Evolutionary conservation across 2,329 filamentous ascomycete genomes (phyloP).

Genomic region (Paraphaeosphaeria sporulosa): DNA sequence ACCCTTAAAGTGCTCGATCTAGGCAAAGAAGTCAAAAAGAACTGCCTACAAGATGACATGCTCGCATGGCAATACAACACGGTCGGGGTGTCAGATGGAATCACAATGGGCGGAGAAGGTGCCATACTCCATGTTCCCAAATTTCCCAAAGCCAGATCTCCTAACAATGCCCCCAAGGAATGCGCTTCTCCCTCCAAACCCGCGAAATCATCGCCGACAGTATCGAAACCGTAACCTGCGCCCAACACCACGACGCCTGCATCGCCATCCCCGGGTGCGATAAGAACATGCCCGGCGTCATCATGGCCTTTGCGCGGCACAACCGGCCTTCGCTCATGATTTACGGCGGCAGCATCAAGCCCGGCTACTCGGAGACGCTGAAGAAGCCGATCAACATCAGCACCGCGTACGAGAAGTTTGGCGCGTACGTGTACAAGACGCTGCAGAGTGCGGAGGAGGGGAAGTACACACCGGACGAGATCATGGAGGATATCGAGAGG

Average conservation of each 20-base stretch:
- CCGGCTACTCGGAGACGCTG: constrained; percentile 81
- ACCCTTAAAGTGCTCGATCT: constrained; percentile 75
- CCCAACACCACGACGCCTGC: constrained; percentile 91
- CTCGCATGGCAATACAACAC: constrained; percentile 95
- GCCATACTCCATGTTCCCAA: neutral
- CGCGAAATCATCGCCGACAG: constrained; percentile 93
- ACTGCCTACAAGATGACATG: constrained; percentile 83
- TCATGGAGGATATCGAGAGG: constrained; percentile 82
- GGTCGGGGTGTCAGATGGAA: constrained; percentile 86
- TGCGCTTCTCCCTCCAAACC: constrained; percentile 91
- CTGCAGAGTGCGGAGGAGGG: constrained; percentile 74
- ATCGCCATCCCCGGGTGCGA: constrained; percentile 94
- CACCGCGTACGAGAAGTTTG: constrained; percentile 86
- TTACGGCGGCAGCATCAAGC: constrained; percentile 89
- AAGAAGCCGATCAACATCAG: constrained; percentile 85
- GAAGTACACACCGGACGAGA: constrained; percentile 75
- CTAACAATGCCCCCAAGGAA: constrained; percentile 68
- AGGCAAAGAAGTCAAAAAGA: constrained; percentile 84
- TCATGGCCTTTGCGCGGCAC: constrained; percentile 90
- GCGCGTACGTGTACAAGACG: constrained; percentile 79
- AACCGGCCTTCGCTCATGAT: constrained; percentile 95
- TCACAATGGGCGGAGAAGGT: constrained; percentile 96
- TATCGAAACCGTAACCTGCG: constrained; percentile 91
- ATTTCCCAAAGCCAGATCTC: no score
- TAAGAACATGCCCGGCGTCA: constrained; percentile 95